Base-by-base conservation (phyloP, 441 rosid genomes). In the Euphorbia corollata region DNA sequence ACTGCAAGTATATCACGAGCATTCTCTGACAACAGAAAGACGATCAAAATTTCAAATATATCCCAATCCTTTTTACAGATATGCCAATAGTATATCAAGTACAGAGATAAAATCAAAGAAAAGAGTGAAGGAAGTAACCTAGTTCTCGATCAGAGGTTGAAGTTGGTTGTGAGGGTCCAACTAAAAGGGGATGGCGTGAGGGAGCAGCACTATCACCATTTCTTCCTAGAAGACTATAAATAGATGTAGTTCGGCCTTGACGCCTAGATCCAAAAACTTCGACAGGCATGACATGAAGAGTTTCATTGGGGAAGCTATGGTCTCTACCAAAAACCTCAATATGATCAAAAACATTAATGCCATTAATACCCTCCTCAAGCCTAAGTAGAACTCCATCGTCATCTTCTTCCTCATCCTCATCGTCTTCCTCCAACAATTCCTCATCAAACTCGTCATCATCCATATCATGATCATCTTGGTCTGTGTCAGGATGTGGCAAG, bases 181-280 rank as follows among this genome's bases (percentile, higher is more conserved):
- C 75, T 72, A 95, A 77, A 68, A 95, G 97, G 77, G 98, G 99
- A 82, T 95, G 99, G 69, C 85, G 88, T 24, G 92, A 81, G 63
- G 92, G 86, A 24, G 84, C 81, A 60, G 83, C 79, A 74, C 74
- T 79, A 68, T 86, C 93, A 62, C 96, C 85, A 73, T 76, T 77
- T 78, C 99, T 84, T 60, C 97, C 99, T 38, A 95, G 85, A 70
- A 91, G 96, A 86, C 82, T 90, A 80, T 95, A 95, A 67, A 95
- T 95, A 53, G 99, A 95, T 56, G 99, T 87, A 19, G 96, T 91
- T 63, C 99, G 87, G 15, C 96, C 94, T 78, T 83, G 99, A 75
- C 97, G 98, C 71, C 98, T 84, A 24, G 99, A 95, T 75, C 99
- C 97, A 77, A 91, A 91, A 80, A 91, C 87, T 77, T 95, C 99